Percentiles rank a stretch among this genome's conserved stretches.
Conservation (phyloP, 257 asterid genomes). For the Euphrasia confusa region DNA sequence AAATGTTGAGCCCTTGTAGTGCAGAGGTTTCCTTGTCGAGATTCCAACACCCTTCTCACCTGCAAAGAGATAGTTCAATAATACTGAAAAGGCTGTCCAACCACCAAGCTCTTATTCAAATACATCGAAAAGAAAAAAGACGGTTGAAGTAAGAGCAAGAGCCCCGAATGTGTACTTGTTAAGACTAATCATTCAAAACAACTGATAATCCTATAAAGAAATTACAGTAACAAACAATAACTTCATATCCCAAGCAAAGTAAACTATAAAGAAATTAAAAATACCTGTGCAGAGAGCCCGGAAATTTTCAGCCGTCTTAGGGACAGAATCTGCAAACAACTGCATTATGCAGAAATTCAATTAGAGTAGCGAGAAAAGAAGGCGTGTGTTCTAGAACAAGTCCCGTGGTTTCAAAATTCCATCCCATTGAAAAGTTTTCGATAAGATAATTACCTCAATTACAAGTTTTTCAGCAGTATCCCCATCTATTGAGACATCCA, state of each 20-base stretch:
- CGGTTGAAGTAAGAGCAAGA: neutral
- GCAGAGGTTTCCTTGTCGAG: constrained; percentile 82
- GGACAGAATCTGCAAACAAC: constrained; percentile 92
- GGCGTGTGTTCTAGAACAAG: constrained; percentile 1
- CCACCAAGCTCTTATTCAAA: neutral
- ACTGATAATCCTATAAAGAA: neutral
- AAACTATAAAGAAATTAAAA: constrained; percentile 5
- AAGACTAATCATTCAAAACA: constrained; percentile 17
- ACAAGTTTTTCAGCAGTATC: constrained; percentile 56
- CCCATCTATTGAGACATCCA: constrained; percentile 78
- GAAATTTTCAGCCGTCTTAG: constrained; percentile 93
- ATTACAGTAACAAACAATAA: constrained; percentile 3
- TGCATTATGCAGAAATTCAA: constrained; percentile 32
- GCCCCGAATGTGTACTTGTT: neutral
- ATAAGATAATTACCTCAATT: constrained; percentile 55
- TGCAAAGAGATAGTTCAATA: constrained; percentile 31
- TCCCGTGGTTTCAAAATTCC: neutral
- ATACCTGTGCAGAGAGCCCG: constrained; percentile 98
- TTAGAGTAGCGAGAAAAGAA: constrained; percentile 21
- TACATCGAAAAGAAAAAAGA: neutral
- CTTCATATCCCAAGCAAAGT: constrained; percentile 13
- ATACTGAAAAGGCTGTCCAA: neutral
- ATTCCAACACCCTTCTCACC: constrained; percentile 91
- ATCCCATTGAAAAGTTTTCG: constrained; percentile 12
- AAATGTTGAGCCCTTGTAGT: constrained; percentile 81